A percentile compares a stretch with the other conserved stretches of the same genome.
Conservation (phyloP, 2,329 filamentous ascomycete species). For the Fusarium sp. region DNA sequence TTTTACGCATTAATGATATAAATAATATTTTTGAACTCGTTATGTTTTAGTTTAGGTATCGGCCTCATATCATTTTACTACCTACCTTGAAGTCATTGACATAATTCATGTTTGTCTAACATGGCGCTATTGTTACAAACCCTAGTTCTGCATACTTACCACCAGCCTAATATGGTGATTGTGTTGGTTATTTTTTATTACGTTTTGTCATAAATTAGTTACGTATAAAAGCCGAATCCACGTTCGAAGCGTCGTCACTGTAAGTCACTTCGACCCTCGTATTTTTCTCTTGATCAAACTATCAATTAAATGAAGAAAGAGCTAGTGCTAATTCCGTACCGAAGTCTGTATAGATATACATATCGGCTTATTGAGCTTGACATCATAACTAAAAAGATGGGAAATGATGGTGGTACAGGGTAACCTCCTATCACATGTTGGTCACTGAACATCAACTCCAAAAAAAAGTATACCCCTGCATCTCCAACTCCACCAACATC, state of each 20-base stretch:
- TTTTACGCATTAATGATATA: conserved; percentile 24
- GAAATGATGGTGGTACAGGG: conserved; percentile 11
- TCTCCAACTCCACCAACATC: conserved; percentile 32
- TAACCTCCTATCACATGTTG: conserved; percentile 23
- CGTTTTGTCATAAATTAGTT: neutral
- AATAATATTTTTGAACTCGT: neutral
- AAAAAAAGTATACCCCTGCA: conserved; percentile 30
- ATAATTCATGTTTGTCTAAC: neutral
- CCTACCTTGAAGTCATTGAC: neutral
- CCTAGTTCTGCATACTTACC: neutral
- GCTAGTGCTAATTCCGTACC: too few relatives aligned
- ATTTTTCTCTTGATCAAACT: too few relatives aligned
- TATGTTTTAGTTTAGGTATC: neutral
- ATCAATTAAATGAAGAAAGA: too few relatives aligned
- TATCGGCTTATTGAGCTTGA: neutral
- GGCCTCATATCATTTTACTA: too few relatives aligned
- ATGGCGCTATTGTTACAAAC: neutral
- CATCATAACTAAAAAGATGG: neutral
- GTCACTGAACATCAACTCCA: conserved; percentile 31
- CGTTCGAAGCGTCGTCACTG: too few relatives aligned
- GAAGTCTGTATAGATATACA: too few relatives aligned
- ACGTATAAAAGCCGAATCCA: too few relatives aligned
- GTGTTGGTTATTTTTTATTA: neutral
- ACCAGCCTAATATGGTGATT: neutral
- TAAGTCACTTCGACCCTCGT: too few relatives aligned